Percentiles rank a stretch among this genome's conserved stretches.
Conservation (phyloP, 2,329 filamentous ascomycete species). For the Bertia moriformis region DNA sequence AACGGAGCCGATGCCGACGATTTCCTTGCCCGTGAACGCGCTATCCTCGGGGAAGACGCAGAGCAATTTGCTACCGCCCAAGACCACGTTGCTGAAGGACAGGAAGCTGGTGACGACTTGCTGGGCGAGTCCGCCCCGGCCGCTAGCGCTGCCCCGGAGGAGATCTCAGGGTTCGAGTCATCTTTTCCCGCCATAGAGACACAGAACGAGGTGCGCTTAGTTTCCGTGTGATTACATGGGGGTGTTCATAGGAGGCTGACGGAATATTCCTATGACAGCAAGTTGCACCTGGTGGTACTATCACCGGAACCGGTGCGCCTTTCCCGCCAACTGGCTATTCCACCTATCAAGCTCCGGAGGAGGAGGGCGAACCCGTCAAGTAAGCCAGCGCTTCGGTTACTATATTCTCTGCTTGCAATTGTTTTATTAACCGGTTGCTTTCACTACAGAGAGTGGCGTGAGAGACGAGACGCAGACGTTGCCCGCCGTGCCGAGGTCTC, state of each 20-base stretch:
- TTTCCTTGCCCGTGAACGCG: slow-evolving; percentile 51
- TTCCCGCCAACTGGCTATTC: slow-evolving; percentile 5
- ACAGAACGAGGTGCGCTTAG: slow-evolving; percentile 1
- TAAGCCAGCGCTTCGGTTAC: neutral
- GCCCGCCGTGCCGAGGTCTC: slow-evolving; percentile 48
- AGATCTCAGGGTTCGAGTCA: neutral
- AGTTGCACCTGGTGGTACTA: slow-evolving; percentile 52
- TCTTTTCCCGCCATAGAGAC: neutral
- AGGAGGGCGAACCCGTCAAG: slow-evolving; percentile 44
- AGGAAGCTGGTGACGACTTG: slow-evolving; percentile 30
- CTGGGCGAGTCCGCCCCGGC: slow-evolving; percentile 24
- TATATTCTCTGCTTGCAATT: neutral
- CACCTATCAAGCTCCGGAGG: slow-evolving; percentile 18
- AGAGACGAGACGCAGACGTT: slow-evolving; percentile 46
- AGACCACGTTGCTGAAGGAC: slow-evolving; percentile 8
- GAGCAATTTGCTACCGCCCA: slow-evolving; percentile 41
- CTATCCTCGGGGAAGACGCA: slow-evolving; percentile 50
- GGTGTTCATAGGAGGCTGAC: neutral
- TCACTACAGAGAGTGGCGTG: slow-evolving; percentile 39
- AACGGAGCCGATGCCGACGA: slow-evolving; percentile 15
- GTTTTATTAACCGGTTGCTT: neutral
- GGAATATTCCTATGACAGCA: slow-evolving; percentile 22
- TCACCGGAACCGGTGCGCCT: slow-evolving; percentile 33
- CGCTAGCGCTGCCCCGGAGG: slow-evolving; percentile 1
- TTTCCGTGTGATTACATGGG: neutral